A percentile compares a stretch with the other conserved stretches of the same genome.
Conservation (phyloP, 129 eudicot species). For the Saposhnikovia divaricata region DNA sequence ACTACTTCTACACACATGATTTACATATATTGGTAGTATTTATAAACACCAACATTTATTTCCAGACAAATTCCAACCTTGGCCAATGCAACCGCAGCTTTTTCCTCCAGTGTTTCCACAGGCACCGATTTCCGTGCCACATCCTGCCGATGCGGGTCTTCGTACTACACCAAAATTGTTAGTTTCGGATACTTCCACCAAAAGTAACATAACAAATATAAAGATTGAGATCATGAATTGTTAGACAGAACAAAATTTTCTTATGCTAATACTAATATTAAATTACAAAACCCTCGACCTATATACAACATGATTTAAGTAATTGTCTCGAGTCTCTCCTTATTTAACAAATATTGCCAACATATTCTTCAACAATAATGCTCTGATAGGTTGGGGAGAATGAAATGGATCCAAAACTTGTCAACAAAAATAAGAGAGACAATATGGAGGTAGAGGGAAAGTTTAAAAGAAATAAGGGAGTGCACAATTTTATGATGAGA, state of each 20-base stretch:
- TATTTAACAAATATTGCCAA: too few relatives aligned
- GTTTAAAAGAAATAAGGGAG: too few relatives aligned
- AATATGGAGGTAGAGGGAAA: too few relatives aligned
- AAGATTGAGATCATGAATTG: background rate
- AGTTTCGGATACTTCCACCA: background rate
- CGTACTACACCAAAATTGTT: conserved; percentile 46
- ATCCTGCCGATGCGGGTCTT: conserved; percentile 67
- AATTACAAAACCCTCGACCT: background rate
- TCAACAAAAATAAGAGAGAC: too few relatives aligned
- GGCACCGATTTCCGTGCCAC: conserved; percentile 83
- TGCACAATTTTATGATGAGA: too few relatives aligned
- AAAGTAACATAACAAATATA: background rate
- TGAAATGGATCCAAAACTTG: too few relatives aligned
- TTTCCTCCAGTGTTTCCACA: conserved; percentile 86
- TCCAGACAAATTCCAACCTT: conserved; percentile 40
- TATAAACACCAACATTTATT: background rate
- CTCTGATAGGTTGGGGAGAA: too few relatives aligned
- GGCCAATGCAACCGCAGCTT: conserved; percentile 70
- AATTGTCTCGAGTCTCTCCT: background rate
- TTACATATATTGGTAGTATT: background rate
- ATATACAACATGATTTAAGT: background rate
- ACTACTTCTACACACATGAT: background rate
- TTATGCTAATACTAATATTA: background rate
- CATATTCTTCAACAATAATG: too few relatives aligned
- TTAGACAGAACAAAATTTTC: background rate